A percentile compares a stretch with the other conserved stretches of the same genome.
These are phyloP conservation scores for Martiniozyma asiatica DNA, from an alignment of 1,139 yeast genomes.

Conservation along the genomic window DNA sequence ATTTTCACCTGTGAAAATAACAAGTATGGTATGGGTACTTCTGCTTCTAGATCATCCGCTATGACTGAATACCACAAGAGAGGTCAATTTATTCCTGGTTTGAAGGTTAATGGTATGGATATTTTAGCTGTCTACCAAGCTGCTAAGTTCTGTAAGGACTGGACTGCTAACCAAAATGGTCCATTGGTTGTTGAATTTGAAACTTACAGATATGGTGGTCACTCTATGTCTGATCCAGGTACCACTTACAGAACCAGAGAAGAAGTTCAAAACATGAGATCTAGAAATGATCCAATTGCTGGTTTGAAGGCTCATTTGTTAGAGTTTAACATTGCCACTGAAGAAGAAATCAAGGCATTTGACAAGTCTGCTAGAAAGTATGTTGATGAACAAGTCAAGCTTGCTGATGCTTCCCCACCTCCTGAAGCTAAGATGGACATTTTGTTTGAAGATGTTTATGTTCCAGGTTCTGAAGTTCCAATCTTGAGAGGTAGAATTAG, in stretches of 20 bases:
- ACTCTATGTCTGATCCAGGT: slow-evolving; percentile 99
- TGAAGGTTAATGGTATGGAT: slow-evolving; percentile 98
- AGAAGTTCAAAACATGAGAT: slow-evolving; percentile 98
- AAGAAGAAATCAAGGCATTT: slow-evolving; percentile 84
- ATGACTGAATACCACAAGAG: slow-evolving; percentile 95
- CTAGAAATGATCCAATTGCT: slow-evolving; percentile 94
- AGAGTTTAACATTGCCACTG: slow-evolving; percentile 77
- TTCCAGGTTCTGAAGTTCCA: slow-evolving; percentile 87
- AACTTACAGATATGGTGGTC: slow-evolving; percentile 99
- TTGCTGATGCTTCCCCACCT: slow-evolving; percentile 87
- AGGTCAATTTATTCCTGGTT: slow-evolving; percentile 98
- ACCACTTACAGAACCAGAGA: slow-evolving; percentile 99
- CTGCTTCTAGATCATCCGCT: slow-evolving; percentile 95
- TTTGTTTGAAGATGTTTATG: slow-evolving; percentile 93
- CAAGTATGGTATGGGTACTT: slow-evolving; percentile 99
- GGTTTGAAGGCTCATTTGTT: slow-evolving; percentile 82
- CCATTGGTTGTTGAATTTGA: slow-evolving; percentile 94
- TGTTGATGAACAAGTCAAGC: slow-evolving; percentile 89
- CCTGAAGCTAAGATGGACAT: slow-evolving; percentile 94
- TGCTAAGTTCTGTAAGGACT: slow-evolving; percentile 92
- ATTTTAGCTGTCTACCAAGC: slow-evolving; percentile 92
- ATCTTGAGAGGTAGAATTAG: slow-evolving; percentile 94
- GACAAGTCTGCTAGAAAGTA: slow-evolving; percentile 94
- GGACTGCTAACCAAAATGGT: slow-evolving; percentile 89
- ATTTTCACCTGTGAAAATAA: slow-evolving; percentile 95